Percentiles rank a stretch among this genome's conserved stretches.
Conservation (phyloP, 2,329 filamentous ascomycete genomes). For the Epichloe amarillans region DNA sequence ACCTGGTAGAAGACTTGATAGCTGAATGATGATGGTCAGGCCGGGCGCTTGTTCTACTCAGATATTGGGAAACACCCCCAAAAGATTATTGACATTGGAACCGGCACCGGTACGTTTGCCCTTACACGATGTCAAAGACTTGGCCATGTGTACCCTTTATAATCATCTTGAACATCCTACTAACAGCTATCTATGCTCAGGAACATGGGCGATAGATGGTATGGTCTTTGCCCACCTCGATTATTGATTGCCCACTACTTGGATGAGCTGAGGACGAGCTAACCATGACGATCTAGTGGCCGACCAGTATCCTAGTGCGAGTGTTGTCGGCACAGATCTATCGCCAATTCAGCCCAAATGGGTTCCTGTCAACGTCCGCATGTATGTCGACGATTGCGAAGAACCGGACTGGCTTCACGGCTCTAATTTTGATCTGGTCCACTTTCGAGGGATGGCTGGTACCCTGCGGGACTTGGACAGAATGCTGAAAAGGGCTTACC, state of each 20-base stretch:
- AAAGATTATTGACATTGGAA: slow-evolving; percentile 34
- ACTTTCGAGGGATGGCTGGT: slow-evolving; percentile 34
- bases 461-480: slow-evolving; percentile 37
- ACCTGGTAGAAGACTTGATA: not conserved
- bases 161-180: not conserved
- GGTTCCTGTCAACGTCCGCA: slow-evolving; percentile 46
- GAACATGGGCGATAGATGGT: slow-evolving; percentile 42
- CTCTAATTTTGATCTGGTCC: slow-evolving; percentile 41
- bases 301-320: slow-evolving; percentile 27
- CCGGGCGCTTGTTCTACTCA: slow-evolving; percentile 26
- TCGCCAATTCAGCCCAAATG: slow-evolving; percentile 32
- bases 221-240: not conserved
- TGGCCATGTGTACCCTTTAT: not conserved
- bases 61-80: slow-evolving; percentile 26
- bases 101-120: slow-evolving; percentile 29
- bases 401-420: slow-evolving; percentile 42
- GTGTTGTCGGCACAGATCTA: slow-evolving; percentile 28
- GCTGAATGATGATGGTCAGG: slow-evolving; percentile 9
- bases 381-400: slow-evolving; percentile 48
- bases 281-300: slow-evolving; percentile 17
- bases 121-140: not conserved
- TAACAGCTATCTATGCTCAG: slow-evolving; percentile 9
- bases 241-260: not conserved
- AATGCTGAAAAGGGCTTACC: slow-evolving; percentile 27
- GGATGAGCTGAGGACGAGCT: not conserved